These are phyloP conservation scores for Ogataea siamensis DNA, from an alignment of 805 yeast species.

Conservation along the genomic window DNA sequence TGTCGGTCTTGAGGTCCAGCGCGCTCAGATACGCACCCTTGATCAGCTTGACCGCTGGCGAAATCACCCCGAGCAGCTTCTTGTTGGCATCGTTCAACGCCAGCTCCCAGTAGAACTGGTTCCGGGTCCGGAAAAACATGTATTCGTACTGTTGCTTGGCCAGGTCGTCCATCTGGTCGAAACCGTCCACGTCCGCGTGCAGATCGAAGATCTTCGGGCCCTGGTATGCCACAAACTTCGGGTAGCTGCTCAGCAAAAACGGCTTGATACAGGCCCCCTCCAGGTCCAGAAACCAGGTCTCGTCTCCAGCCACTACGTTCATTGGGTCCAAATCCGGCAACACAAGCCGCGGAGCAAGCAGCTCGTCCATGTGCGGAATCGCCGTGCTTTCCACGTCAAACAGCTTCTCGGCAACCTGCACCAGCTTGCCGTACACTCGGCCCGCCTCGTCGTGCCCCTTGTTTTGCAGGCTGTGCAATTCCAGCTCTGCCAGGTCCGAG, in stretches of 20 bases:
- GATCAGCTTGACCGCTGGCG: slow-evolving; percentile 73
- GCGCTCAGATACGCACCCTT: slow-evolving; percentile 64
- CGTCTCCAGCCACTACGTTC: slow-evolving; percentile 62
- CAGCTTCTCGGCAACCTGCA: slow-evolving; percentile 53
- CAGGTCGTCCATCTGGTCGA: slow-evolving; percentile 59
- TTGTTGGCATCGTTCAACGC: slow-evolving; percentile 63
- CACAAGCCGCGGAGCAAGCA: slow-evolving; percentile 69
- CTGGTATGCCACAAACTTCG: slow-evolving; percentile 79
- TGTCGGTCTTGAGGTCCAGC: slow-evolving; percentile 53
- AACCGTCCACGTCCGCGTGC: slow-evolving; percentile 72
- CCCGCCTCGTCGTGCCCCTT: slow-evolving; percentile 54
- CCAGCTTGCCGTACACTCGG: slow-evolving; percentile 60
- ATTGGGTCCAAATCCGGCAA: slow-evolving; percentile 89
- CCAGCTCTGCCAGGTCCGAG: slow-evolving; percentile 60
- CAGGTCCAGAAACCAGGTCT: slow-evolving; percentile 67
- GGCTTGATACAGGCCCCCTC: slow-evolving; percentile 84
- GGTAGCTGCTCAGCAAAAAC: slow-evolving; percentile 71
- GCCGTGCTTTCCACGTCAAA: slow-evolving; percentile 51
- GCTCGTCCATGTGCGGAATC: slow-evolving; percentile 59
- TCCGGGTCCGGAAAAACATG: slow-evolving; percentile 86
- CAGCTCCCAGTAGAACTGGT: slow-evolving; percentile 85
- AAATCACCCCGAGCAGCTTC: slow-evolving; percentile 74
- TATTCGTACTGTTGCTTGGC: slow-evolving; percentile 81
- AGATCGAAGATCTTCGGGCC: slow-evolving; percentile 84
- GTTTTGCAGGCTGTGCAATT: slow-evolving; percentile 43